Percentiles rank a stretch among this genome's conserved stretches.
phyloP scores from a whole-genome alignment of 495 filamentous ascomycete genomes.

The Bacidia rubella region DNA sequence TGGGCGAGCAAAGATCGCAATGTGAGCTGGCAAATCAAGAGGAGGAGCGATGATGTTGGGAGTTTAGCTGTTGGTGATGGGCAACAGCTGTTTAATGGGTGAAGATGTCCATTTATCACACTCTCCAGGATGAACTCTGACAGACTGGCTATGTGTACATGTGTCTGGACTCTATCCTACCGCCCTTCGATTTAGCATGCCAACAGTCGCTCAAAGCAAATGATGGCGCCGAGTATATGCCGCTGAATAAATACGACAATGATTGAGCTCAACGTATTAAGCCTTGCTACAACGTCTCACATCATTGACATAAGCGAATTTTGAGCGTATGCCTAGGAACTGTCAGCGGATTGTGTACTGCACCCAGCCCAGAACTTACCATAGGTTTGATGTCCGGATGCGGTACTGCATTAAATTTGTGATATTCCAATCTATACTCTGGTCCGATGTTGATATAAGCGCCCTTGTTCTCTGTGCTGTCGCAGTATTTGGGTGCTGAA shows the following conservation, averaged over 20 bases:
- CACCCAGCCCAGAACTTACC: constrained; percentile 37
- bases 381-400: constrained; percentile 93
- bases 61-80: constrained; percentile 32
- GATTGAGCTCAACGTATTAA: not conserved
- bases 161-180: not conserved
- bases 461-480: constrained; percentile 93
- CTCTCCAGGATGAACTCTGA: no score
- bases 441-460: constrained; percentile 96
- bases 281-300: no score
- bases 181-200: not conserved
- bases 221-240: not conserved
- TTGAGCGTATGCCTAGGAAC: constrained; percentile 59
- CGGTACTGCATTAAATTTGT: constrained; percentile 89
- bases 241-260: not conserved
- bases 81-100: not conserved
- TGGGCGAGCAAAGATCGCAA: constrained; percentile 21
- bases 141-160: no score
- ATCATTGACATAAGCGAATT: constrained; percentile 62
- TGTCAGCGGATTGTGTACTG: constrained; percentile 20
- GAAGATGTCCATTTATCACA: no score
- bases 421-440: constrained; percentile 78
- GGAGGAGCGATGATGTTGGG: constrained; percentile 41
- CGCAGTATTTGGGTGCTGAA: constrained; percentile 95
- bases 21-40: constrained; percentile 45
- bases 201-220: not conserved